phyloP scores from a whole-genome alignment of 139 green algal genomes.

The Spirogloea muscicola region DNA sequence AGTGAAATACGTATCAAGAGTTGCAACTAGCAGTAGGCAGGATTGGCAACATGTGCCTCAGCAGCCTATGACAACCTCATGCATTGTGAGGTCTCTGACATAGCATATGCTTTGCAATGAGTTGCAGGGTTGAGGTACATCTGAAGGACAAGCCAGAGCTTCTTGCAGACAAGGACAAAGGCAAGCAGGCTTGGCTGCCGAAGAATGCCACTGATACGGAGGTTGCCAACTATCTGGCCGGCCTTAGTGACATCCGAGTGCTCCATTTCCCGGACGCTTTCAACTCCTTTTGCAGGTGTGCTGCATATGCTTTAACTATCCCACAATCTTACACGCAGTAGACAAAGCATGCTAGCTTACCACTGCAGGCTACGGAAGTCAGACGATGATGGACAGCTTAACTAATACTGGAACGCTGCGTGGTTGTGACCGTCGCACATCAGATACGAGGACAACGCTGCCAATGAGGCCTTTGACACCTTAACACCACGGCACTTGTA shows the following conservation, averaged over 20 bases:
- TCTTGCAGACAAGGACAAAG: neutral
- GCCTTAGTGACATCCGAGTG: slow-evolving; percentile 1
- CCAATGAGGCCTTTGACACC: neutral
- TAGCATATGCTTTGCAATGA: too few relatives aligned
- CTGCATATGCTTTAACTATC: neutral
- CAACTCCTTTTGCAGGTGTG: slow-evolving; percentile 22
- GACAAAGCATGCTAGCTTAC: neutral
- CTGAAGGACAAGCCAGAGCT: neutral
- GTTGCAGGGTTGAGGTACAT: neutral
- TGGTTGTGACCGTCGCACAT: neutral
- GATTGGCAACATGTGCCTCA: neutral
- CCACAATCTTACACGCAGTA: neutral
- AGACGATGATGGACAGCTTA: neutral
- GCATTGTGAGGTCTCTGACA: too few relatives aligned
- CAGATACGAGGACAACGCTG: neutral
- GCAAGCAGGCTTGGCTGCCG: slow-evolving; percentile 1
- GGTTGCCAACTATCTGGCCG: neutral
- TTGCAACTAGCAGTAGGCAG: neutral
- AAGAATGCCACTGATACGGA: slow-evolving; percentile 20
- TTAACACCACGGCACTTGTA: neutral
- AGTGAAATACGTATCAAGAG: neutral
- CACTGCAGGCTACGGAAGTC: neutral
- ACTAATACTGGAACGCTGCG: too few relatives aligned
- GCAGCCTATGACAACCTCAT: too few relatives aligned
- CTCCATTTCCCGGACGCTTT: slow-evolving; percentile 7